phyloP scores from a whole-genome alignment of 192 early-diverging fungal genomes.

The Pilaira anomala region DNA sequence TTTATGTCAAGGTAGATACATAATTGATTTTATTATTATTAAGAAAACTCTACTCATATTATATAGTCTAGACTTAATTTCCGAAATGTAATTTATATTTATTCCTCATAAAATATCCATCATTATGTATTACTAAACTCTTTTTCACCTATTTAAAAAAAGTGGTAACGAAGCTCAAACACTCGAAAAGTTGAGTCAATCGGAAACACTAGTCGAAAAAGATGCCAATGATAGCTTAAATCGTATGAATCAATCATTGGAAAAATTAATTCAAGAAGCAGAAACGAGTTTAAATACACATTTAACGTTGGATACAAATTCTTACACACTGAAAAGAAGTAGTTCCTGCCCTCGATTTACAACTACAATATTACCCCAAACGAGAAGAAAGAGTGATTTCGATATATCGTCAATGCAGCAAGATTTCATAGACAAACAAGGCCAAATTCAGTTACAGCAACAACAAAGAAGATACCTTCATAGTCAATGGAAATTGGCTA shows the following conservation, averaged over 20 bases:
- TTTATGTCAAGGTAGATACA: too few species aligned
- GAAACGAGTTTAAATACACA: conserved; percentile 10
- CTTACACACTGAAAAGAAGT: neutral
- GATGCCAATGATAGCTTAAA: conserved; percentile 3
- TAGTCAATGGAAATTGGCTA: neutral
- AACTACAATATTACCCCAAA: neutral
- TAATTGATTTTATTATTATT: too few species aligned
- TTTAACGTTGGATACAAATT: neutral
- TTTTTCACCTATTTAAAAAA: too few species aligned
- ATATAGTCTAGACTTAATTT: too few species aligned
- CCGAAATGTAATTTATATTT: too few species aligned
- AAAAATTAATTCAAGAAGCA: conserved; percentile 11
- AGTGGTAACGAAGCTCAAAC: too few species aligned
- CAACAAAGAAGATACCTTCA: conserved; percentile 15
- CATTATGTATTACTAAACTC: too few species aligned
- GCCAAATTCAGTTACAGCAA: neutral
- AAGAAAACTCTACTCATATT: too few species aligned
- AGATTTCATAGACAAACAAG: neutral
- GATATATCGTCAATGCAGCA: neutral
- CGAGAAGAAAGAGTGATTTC: neutral
- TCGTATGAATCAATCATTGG: conserved; percentile 9
- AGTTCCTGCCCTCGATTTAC: conserved; percentile 8
- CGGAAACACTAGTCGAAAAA: neutral
- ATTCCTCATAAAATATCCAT: neutral
- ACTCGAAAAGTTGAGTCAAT: neutral